A percentile compares a stretch with the other conserved stretches of the same genome.
These are phyloP conservation scores for Deinandra increscens DNA, from an alignment of 129 eudicot genomes.

Conservation along the genomic window DNA sequence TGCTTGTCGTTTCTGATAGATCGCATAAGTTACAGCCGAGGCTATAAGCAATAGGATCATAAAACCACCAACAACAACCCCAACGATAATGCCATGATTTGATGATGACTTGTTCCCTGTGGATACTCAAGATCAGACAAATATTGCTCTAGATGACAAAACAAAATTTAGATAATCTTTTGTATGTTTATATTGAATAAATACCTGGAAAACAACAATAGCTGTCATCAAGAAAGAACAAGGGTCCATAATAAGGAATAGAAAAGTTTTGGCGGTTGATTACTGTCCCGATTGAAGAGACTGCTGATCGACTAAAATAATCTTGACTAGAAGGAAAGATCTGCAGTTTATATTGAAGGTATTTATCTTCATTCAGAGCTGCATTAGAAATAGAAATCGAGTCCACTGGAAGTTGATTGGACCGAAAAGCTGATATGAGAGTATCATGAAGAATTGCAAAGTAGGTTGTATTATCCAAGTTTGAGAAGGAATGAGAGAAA, in stretches of 20 bases:
- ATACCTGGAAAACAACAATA: slow-evolving; percentile 65
- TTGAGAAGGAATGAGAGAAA: slow-evolving; percentile 63
- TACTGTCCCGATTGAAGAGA: slow-evolving; percentile 49
- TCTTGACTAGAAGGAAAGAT: slow-evolving; percentile 66
- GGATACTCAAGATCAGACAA: slow-evolving; percentile 14
- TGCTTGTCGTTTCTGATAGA: slow-evolving; percentile 51
- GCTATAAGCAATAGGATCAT: slow-evolving; percentile 48
- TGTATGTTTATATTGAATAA: not conserved
- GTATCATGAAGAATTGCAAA: slow-evolving; percentile 38
- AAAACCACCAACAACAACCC: slow-evolving; percentile 53
- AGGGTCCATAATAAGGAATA: slow-evolving; percentile 58
- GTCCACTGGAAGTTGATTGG: slow-evolving; percentile 59
- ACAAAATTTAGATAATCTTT: not conserved
- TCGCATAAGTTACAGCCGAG: slow-evolving; percentile 55
- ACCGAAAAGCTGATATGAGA: slow-evolving; percentile 38
- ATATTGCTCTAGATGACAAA: not conserved
- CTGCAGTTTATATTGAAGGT: slow-evolving; percentile 51
- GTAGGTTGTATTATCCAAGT: slow-evolving; percentile 56
- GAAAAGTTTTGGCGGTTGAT: slow-evolving; percentile 62
- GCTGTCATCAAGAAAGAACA: slow-evolving; percentile 45
- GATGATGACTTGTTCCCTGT: slow-evolving; percentile 54
- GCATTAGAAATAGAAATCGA: slow-evolving; percentile 58
- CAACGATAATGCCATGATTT: slow-evolving; percentile 49
- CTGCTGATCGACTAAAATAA: slow-evolving; percentile 49
- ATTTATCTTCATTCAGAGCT: slow-evolving; percentile 32